Evolutionary conservation across 768 basidiomycete genomes (phyloP).

Genomic region (Leccinum imitatum): DNA sequence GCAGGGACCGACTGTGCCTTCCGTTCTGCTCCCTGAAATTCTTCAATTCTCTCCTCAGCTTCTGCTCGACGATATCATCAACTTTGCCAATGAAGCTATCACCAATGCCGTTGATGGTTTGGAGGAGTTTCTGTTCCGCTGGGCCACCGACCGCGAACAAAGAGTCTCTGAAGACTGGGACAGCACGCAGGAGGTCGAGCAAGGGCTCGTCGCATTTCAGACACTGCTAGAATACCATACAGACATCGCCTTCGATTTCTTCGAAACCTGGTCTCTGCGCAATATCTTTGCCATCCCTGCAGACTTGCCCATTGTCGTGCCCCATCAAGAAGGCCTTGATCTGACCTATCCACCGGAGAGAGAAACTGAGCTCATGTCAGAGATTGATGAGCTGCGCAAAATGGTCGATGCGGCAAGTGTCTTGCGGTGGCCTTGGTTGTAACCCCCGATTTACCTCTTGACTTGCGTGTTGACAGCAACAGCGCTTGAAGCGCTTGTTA

Average conservation of each 20-base stretch:
- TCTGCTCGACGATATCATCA: constrained; percentile 83
- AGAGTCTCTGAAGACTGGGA: constrained; percentile 50
- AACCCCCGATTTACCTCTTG: constrained; percentile 10
- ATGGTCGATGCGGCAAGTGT: constrained; percentile 67
- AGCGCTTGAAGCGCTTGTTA: constrained; percentile 59
- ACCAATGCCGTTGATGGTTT: constrained; percentile 77
- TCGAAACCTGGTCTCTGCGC: constrained; percentile 85
- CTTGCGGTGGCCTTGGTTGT: not conserved
- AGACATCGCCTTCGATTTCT: constrained; percentile 88
- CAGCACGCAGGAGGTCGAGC: constrained; percentile 67
- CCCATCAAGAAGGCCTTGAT: constrained; percentile 74
- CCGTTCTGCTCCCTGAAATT: constrained; percentile 44
- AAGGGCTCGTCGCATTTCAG: constrained; percentile 84
- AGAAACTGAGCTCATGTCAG: constrained; percentile 60
- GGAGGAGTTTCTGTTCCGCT: constrained; percentile 72
- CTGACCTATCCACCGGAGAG: constrained; percentile 57
- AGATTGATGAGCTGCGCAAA: constrained; percentile 65
- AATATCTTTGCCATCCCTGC: constrained; percentile 82
- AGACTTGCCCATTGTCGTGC: constrained; percentile 67
- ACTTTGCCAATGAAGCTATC: constrained; percentile 77
- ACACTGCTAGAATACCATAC: constrained; percentile 86
- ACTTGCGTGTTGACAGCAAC: constrained; percentile 46
- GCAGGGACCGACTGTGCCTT: constrained; percentile 29
- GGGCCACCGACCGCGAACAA: constrained; percentile 66
- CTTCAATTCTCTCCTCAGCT: constrained; percentile 84